A percentile compares a stretch with the other conserved stretches of the same genome.
These are phyloP conservation scores for Tripterygium wilfordii DNA, from an alignment of 177 flowering plant genomes.

Conservation along the genomic window DNA sequence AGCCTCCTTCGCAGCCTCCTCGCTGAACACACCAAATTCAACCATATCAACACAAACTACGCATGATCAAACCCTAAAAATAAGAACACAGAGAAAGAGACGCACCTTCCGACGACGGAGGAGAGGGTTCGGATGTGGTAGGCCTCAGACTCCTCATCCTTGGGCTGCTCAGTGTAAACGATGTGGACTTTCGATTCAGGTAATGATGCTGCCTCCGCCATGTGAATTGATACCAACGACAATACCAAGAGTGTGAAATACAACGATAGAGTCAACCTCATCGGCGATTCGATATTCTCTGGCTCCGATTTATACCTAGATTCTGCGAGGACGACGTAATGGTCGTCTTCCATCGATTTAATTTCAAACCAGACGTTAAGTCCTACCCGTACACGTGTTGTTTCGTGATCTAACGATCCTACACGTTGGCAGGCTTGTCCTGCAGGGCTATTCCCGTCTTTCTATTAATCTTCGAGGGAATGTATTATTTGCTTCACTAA, in stretches of 20 bases:
- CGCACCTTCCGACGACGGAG: conserved; percentile 74
- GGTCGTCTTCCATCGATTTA: too few relatives aligned
- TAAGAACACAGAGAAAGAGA: neutral
- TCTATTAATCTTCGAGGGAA: too few relatives aligned
- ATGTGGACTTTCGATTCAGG: conserved; percentile 58
- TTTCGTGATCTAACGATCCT: too few relatives aligned
- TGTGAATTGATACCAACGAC: conserved; percentile 3
- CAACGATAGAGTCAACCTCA: too few relatives aligned
- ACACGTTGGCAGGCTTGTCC: too few relatives aligned
- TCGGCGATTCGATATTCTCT: too few relatives aligned
- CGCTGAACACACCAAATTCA: conserved; percentile 30
- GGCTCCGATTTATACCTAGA: too few relatives aligned
- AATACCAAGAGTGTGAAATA: neutral
- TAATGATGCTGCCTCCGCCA: conserved; percentile 19
- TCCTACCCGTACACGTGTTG: too few relatives aligned
- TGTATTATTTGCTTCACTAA: too few relatives aligned
- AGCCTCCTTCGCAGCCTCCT: conserved; percentile 79
- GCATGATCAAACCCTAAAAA: neutral
- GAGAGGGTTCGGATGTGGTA: conserved; percentile 62
- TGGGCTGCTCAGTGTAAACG: conserved; percentile 60
- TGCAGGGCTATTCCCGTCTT: too few relatives aligned
- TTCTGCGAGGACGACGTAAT: too few relatives aligned
- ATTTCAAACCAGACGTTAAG: too few relatives aligned
- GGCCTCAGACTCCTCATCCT: conserved; percentile 54
- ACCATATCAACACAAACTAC: neutral